These are phyloP conservation scores for Termitomyces sp. DNA, from an alignment of 1,284 basidiomycete genomes.

Conservation along the genomic window DNA sequence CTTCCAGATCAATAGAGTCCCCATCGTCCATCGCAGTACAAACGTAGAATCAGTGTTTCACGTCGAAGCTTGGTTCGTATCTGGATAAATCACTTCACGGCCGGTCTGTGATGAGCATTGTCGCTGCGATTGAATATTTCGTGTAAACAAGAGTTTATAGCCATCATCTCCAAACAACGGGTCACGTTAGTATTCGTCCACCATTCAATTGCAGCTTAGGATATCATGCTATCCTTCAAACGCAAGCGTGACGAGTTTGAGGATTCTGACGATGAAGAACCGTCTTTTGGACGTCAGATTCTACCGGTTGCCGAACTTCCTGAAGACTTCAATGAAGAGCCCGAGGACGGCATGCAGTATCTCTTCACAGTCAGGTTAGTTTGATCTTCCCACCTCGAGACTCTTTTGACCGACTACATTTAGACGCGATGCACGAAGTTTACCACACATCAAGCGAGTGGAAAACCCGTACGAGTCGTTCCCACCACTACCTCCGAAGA, in stretches of 20 bases:
- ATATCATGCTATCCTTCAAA: conserved; percentile 34
- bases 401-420: conserved; percentile 2
- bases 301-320: conserved; percentile 74
- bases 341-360: conserved; percentile 73
- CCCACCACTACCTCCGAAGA: conserved; percentile 19
- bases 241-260: conserved; percentile 42
- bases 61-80: neutral
- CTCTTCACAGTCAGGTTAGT: conserved; percentile 72
- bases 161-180: neutral
- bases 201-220: neutral
- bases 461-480: conserved; percentile 58
- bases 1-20: conserved; percentile 55
- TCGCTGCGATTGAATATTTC: neutral
- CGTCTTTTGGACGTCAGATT: conserved; percentile 54
- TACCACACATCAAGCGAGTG: conserved; percentile 59
- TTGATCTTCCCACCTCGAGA: neutral
- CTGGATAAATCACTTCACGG: neutral
- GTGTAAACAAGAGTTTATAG: conserved; percentile 3
- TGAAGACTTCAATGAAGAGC: conserved; percentile 55
- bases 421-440: conserved; percentile 61
- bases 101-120: conserved; percentile 3
- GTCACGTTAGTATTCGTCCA: no score
- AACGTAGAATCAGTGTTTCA: neutral
- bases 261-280: conserved; percentile 50
- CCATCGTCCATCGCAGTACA: conserved; percentile 26